A percentile compares a stretch with the other conserved stretches of the same genome.
Evolutionary conservation across 202 grass and related monocot species (phyloP).

Genomic region (Setaria italica): DNA sequence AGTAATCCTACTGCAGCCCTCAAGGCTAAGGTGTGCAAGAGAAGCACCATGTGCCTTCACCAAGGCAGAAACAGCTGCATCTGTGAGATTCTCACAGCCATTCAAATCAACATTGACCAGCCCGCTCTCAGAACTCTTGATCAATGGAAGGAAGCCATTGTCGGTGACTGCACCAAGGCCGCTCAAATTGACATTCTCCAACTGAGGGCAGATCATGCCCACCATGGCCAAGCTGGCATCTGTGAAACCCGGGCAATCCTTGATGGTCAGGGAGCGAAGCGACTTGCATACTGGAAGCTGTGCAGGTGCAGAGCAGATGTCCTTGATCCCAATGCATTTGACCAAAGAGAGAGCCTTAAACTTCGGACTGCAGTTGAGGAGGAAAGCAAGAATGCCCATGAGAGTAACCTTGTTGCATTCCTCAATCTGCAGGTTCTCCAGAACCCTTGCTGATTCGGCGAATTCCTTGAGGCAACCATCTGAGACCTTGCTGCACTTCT

Average conservation of each 20-base stretch:
- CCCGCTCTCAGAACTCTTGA: constrained; percentile 66
- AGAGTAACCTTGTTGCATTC: constrained; percentile 84
- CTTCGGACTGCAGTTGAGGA: constrained; percentile 73
- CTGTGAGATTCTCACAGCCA: constrained; percentile 78
- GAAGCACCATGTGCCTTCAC: constrained; percentile 75
- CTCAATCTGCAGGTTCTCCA: constrained; percentile 78
- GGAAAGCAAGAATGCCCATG: constrained; percentile 69
- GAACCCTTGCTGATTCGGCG: constrained; percentile 55
- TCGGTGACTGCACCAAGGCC: constrained; percentile 72
- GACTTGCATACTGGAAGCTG: constrained; percentile 76
- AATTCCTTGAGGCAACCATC: constrained; percentile 78
- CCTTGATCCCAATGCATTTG: constrained; percentile 89
- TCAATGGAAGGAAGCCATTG: constrained; percentile 75
- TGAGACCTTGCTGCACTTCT: constrained; percentile 72
- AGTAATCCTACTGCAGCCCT: constrained; percentile 87
- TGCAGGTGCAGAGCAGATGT: constrained; percentile 62
- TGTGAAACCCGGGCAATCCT: constrained; percentile 78
- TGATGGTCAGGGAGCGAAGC: constrained; percentile 75
- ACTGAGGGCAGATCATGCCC: constrained; percentile 82
- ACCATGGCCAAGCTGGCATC: constrained; percentile 77
- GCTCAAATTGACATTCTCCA: constrained; percentile 85
- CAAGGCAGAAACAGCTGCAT: constrained; percentile 55
- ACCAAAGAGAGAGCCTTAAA: constrained; percentile 79
- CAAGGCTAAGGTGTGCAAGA: constrained; percentile 75
- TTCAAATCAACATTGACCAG: constrained; percentile 82